Base-by-base conservation (phyloP, 495 filamentous ascomycete species). In the Penicillium canescens region DNA sequence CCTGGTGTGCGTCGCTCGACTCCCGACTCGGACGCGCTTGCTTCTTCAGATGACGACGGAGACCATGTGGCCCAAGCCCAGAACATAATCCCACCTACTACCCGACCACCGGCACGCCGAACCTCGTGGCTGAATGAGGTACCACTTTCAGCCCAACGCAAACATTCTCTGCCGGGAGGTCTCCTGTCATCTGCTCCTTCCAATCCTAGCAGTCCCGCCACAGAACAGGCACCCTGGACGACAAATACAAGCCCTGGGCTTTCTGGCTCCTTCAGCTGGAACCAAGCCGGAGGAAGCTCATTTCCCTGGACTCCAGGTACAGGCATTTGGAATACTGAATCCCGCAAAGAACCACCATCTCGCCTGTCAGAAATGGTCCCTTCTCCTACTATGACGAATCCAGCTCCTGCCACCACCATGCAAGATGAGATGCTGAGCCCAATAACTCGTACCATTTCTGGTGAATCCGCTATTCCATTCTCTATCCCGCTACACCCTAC, bases 401-500 rank as follows among this genome's bases (percentile, higher is more conserved):
- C 87, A 6, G 71, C 81, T 2, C 74, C 71, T n/a, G 61, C 75
- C 16, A 54, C 62, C 51, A 63, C 70, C 47, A 31, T 73, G 28
- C 56, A 71, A 42, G 80, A 84, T 14, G 78, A 83, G 42, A 60
- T 82, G 52, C 63, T 79, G 39, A 83, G 82, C 49, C 80, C 82
- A 6, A 75, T 82, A 20, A 74, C 77, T 51, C 74, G 78, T 35
- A 79, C 79, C 3, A 75, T 74, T 38, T 70, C 77, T 38, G 77
- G 83, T 7, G 87, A 90, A 51, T 71, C 79, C 5, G 62, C 72
- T 13, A 90, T 96, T 52, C 92, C 92, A 12, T 95, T 97, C 54
- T 82, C 89, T 6, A 96, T 96, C 53, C 92, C 92, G 3, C 76
- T 97, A 12, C 90, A 96, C 55, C 92, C 92, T 4, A 94, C 91